A percentile compares a stretch with the other conserved stretches of the same genome.
phyloP scores from a whole-genome alignment of 2,329 filamentous ascomycete genomes.

The Thielaviopsis euricoi region DNA sequence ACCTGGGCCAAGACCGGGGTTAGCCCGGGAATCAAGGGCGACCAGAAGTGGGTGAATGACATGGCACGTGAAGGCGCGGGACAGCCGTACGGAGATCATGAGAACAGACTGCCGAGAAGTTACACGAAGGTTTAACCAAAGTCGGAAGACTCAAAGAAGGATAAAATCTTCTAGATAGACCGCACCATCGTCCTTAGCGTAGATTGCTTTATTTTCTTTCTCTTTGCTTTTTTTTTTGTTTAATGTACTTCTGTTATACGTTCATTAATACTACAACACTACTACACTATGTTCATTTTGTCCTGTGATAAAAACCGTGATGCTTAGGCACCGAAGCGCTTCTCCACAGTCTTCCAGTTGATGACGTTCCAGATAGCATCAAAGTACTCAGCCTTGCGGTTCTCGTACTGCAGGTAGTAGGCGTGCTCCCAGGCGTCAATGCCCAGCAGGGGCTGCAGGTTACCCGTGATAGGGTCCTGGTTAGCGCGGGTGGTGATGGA shows the following conservation, averaged over 20 bases:
- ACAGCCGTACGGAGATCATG: constrained; percentile 37
- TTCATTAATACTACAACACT: constrained; percentile 3
- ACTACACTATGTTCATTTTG: neutral
- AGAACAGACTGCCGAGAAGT: constrained; percentile 41
- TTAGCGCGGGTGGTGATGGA: constrained; percentile 59
- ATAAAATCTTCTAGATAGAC: neutral
- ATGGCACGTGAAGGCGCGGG: constrained; percentile 51
- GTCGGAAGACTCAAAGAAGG: neutral
- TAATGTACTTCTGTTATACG: constrained; percentile 7
- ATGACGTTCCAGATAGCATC: constrained; percentile 84
- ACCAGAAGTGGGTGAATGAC: constrained; percentile 56
- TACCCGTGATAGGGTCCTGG: constrained; percentile 77
- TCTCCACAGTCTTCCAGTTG: constrained; percentile 84
- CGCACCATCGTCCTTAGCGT: too few species aligned
- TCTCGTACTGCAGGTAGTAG: constrained; percentile 92
- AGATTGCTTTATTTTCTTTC: neutral
- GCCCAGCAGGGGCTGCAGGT: constrained; percentile 66
- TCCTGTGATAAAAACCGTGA: neutral
- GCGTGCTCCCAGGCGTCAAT: constrained; percentile 96
- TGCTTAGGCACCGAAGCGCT: constrained; percentile 44
- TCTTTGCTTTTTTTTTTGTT: neutral
- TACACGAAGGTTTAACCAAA: constrained; percentile 21
- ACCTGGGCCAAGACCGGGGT: constrained; percentile 40
- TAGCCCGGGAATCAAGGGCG: constrained; percentile 33
- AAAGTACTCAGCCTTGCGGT: constrained; percentile 94